A percentile compares a stretch with the other conserved stretches of the same genome.
phyloP scores from a whole-genome alignment of 2,329 filamentous ascomycete genomes.

The Penicillium sp. region DNA sequence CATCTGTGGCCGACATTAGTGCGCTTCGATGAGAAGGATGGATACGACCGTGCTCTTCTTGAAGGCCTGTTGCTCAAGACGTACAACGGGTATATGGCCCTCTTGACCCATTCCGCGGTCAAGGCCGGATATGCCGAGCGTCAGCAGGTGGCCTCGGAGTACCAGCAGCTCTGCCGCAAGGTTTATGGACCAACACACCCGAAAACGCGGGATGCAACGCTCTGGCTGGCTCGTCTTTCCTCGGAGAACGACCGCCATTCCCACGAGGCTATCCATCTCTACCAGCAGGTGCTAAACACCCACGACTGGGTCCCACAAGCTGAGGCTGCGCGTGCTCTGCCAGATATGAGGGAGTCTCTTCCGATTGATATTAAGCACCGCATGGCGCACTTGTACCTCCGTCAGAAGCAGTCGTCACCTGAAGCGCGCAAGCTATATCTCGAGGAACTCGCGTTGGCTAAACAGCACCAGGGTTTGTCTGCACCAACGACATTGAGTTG shows the following conservation, averaged over 20 bases:
- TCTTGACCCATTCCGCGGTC: conserved; percentile 52
- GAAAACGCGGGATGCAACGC: conserved; percentile 44
- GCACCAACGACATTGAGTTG: conserved; percentile 52
- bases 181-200: conserved; percentile 42
- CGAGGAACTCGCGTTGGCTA: conserved; percentile 51
- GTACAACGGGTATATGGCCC: conserved; percentile 53
- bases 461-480: conserved; percentile 52
- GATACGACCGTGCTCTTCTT: conserved; percentile 40
- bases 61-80: conserved; percentile 53
- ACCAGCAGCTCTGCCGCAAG: conserved; percentile 52
- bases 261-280: conserved; percentile 52
- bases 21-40: conserved; percentile 46
- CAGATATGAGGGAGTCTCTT: conserved; percentile 43
- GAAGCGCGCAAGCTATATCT: conserved; percentile 47
- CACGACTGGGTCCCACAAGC: conserved; percentile 42
- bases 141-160: conserved; percentile 55
- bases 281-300: conserved; percentile 53
- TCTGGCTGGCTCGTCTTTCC: conserved; percentile 52
- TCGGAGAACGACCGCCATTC: conserved; percentile 50
- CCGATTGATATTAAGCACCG: conserved; percentile 56
- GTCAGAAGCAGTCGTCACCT: conserved; percentile 42
- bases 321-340: conserved; percentile 33
- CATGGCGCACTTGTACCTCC: conserved; percentile 55
- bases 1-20: conserved; percentile 55
- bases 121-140: conserved; percentile 48